phyloP scores from a whole-genome alignment of 768 basidiomycete species.

The Boletus rubroflammeus region DNA sequence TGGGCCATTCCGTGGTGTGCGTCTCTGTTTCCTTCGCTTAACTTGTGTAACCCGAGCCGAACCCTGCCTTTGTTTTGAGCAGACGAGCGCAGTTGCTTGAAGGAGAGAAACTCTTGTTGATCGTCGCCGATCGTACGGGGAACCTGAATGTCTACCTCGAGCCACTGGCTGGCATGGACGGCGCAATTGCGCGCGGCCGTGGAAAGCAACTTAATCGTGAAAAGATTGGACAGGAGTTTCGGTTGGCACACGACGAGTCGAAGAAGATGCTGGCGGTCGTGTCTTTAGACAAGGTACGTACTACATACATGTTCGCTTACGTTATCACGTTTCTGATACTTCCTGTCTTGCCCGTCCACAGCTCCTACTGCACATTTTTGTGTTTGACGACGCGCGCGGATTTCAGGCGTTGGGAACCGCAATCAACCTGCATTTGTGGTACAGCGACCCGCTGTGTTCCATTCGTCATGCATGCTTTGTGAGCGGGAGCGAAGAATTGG shows the following conservation, averaged over 20 bases:
- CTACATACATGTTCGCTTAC: background rate
- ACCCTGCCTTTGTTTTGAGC: background rate
- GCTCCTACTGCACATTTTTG: conserved; percentile 43
- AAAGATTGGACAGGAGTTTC: conserved; percentile 44
- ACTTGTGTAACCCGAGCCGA: background rate
- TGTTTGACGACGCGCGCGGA: conserved; percentile 43
- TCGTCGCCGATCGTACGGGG: conserved; percentile 36
- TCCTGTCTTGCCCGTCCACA: conserved; percentile 1
- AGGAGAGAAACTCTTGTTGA: conserved; percentile 39
- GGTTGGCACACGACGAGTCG: conserved; percentile 50
- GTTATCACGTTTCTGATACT: rapidly evolving
- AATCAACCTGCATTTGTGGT: conserved; percentile 44
- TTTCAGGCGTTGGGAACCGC: conserved; percentile 41
- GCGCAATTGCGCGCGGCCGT: conserved; percentile 25
- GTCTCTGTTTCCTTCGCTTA: background rate
- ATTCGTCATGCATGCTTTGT: conserved; percentile 44
- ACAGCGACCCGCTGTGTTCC: conserved; percentile 17
- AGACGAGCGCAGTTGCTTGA: conserved; percentile 42
- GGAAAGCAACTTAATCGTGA: conserved; percentile 39
- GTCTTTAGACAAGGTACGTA: conserved; percentile 37
- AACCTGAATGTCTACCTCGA: conserved; percentile 42
- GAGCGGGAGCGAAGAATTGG: conserved; percentile 48
- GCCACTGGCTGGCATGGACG: conserved; percentile 25
- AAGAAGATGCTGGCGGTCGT: conserved; percentile 48
- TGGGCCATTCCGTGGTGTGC: conserved; percentile 21